Conservation (phyloP, 2,329 filamentous ascomycete genomes). For the Diplodia seriata region DNA sequence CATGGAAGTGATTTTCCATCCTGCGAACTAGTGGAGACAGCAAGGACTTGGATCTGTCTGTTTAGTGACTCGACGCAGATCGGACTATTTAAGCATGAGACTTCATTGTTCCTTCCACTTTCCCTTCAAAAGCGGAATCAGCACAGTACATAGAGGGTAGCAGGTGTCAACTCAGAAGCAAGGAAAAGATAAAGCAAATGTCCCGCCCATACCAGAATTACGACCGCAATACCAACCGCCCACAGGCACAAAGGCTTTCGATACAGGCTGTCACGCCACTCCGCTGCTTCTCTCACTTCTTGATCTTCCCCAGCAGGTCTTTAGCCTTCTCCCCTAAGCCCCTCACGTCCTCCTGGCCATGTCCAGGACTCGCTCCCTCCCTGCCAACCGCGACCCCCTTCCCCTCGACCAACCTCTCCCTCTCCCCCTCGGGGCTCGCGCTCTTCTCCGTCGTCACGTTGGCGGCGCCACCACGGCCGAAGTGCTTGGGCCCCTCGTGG, state of each 20-base stretch:
- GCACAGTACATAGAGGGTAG: not conserved
- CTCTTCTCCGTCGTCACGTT: slow-evolving; percentile 63
- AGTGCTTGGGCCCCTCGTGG: slow-evolving; percentile 66
- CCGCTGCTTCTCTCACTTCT: slow-evolving; percentile 44
- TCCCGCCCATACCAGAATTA: not conserved
- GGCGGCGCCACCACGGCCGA: slow-evolving; percentile 77
- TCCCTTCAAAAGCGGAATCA: not conserved
- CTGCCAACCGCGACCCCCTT: slow-evolving; percentile 31
- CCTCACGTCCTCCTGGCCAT: slow-evolving; percentile 40
- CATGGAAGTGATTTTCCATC: not conserved
- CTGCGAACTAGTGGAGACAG: not conserved
- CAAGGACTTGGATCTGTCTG: not conserved
- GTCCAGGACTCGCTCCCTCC: slow-evolving; percentile 46
- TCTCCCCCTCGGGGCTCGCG: slow-evolving; percentile 48
- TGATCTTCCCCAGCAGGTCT: slow-evolving; percentile 55
- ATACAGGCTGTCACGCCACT: not conserved
- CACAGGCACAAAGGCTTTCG: not conserved
- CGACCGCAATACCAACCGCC: not conserved
- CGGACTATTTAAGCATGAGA: not conserved
- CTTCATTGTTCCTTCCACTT: not conserved
- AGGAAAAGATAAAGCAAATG: not conserved
- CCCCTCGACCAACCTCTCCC: slow-evolving; percentile 53
- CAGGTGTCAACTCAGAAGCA: not conserved
- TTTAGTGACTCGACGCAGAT: not conserved
- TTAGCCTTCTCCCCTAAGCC: slow-evolving; percentile 62